Base-by-base conservation (phyloP, 2,329 filamentous ascomycete species). In the Pseudogymnoascus verrucosus region DNA sequence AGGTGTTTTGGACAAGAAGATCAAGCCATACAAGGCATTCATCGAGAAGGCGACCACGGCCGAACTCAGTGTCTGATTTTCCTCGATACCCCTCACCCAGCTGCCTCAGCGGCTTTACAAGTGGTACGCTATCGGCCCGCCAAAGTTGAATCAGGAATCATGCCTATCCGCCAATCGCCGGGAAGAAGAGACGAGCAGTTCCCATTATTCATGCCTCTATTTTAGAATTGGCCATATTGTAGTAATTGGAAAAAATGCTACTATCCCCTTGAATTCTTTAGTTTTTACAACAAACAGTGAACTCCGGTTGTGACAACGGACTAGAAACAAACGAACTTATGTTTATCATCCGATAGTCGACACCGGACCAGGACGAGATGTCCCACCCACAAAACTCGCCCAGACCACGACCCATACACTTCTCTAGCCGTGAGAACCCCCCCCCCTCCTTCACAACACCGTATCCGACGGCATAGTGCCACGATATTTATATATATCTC, bases 1-100 rank as follows among this genome's bases (percentile, higher is more conserved):
- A 61, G 79, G 76, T 44, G 79, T 81, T 66, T 78, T 84, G 10
- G 75, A 76, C 62, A 73, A 76, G 63, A 78, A 79, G 19, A 68
- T 84, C 62, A 74, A 73, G 71, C 77, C 78, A 16, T 84, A 82
- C 69, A 74, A 74, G 67, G 68, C 74, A 59, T 67, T 67, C 34
- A 73, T 74, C 47, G 63, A 67, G 8, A 62, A 39, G 16, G 68
- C 66, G 60, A 65, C 67, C 37, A 64, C 36, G 7, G 69, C 70
- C 37, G 69, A 71, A 37, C 64, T 71, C 19, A 67, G 51, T 16
- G 67, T 70, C 40, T 64, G 34, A 64, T 26, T 42, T 61, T 12
- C 5, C 7, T 11, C 51, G 12, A 57, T 57, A 57, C 28, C 26
- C 51, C n/a, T 16, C 26, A 57, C 51, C 14, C 28, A 57, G 34